Conservation (phyloP, 169 alveolate species). For the Plasmodium fragile region DNA sequence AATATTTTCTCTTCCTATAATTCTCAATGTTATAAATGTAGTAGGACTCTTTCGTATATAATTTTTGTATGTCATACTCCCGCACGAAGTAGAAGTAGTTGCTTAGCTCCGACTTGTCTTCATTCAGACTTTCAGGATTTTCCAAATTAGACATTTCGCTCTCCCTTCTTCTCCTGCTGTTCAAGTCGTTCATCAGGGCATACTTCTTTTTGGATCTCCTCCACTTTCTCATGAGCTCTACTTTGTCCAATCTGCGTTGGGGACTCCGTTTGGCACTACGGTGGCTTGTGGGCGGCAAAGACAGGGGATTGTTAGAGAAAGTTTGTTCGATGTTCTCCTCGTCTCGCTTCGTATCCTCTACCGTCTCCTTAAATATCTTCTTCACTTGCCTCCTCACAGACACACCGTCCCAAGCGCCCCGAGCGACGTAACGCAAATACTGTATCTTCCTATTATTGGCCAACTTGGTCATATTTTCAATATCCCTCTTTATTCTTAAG, state of each 20-base stretch:
- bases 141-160: neutral
- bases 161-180: neutral
- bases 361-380: neutral
- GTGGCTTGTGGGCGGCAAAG: neutral
- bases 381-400: neutral
- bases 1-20: constrained; percentile 27
- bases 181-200: neutral
- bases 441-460: neutral
- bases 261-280: neutral
- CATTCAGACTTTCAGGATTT: neutral
- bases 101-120: neutral
- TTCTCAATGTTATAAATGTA: constrained; percentile 60
- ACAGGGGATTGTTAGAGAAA: neutral
- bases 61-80: constrained; percentile 38
- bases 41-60: constrained; percentile 13
- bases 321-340: neutral
- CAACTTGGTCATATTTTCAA: constrained; percentile 17
- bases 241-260: neutral
- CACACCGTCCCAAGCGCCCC: too few species aligned
- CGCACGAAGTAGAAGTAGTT: neutral
- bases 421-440: neutral
- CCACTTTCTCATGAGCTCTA: neutral
- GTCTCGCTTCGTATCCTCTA: neutral
- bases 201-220: neutral
- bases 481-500: constrained; percentile 9